A percentile compares a stretch with the other conserved stretches of the same genome.
phyloP scores from a whole-genome alignment of 148 eudicot species.

The Tetragonia tetragonoides region DNA sequence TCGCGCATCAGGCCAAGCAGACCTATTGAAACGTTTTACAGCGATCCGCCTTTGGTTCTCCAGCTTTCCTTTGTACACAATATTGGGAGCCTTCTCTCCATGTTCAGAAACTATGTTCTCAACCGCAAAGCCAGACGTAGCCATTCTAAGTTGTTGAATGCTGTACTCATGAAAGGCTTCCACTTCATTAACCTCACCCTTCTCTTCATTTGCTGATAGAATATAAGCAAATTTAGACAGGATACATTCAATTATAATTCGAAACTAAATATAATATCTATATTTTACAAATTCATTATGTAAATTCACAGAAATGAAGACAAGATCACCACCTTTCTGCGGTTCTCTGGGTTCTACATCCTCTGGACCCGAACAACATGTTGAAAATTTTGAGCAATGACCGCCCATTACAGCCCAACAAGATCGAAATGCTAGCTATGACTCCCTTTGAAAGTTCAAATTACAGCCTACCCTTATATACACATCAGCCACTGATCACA shows the following conservation, averaged over 20 bases:
- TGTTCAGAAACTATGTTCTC: slow-evolving; percentile 98
- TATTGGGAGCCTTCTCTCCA: slow-evolving; percentile 95
- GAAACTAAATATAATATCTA: neutral
- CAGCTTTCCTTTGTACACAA: slow-evolving; percentile 85
- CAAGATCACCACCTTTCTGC: slow-evolving; percentile 28
- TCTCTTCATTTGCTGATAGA: slow-evolving; percentile 56
- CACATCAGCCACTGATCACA: slow-evolving; percentile 10
- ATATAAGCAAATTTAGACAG: slow-evolving; percentile 1
- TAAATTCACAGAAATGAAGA: neutral
- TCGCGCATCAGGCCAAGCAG: slow-evolving; percentile 94
- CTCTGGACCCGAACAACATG: slow-evolving; percentile 58
- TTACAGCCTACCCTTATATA: slow-evolving; percentile 3
- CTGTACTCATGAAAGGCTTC: slow-evolving; percentile 70
- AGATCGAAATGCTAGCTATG: slow-evolving; percentile 18
- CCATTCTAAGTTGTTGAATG: slow-evolving; percentile 66
- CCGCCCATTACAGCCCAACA: slow-evolving; percentile 57
- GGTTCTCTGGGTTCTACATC: slow-evolving; percentile 48
- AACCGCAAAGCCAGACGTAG: slow-evolving; percentile 88
- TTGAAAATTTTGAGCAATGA: slow-evolving; percentile 44
- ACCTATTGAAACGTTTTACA: slow-evolving; percentile 86
- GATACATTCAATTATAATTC: slow-evolving; percentile 4
- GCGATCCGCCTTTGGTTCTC: slow-evolving; percentile 83
- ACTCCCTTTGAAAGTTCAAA: slow-evolving; percentile 20
- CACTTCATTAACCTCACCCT: slow-evolving; percentile 46
- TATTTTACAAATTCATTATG: neutral